These are phyloP conservation scores for Biancaea sappan DNA, from an alignment of 306 rosid genomes.

Conservation along the genomic window DNA sequence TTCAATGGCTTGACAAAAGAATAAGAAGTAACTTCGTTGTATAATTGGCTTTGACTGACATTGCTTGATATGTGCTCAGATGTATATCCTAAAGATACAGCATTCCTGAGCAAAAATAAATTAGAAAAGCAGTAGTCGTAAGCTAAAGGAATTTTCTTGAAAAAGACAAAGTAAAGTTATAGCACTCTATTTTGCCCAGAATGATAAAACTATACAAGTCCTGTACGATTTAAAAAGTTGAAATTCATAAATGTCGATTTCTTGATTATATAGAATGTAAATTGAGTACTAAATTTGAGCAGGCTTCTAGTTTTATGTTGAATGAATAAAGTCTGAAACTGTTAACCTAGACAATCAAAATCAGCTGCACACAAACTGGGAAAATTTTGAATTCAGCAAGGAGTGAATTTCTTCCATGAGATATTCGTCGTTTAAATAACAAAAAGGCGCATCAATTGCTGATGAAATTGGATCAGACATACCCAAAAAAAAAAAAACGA, in stretches of 20 bases:
- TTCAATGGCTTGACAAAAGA: conserved; percentile 38
- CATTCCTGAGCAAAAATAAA: conserved; percentile 51
- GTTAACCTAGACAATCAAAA: background rate
- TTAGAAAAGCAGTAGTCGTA: conserved; percentile 27
- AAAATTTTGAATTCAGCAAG: background rate
- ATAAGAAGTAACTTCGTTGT: conserved; percentile 34
- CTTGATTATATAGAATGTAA: background rate
- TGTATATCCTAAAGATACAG: conserved; percentile 40
- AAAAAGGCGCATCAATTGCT: background rate
- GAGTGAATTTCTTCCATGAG: background rate
- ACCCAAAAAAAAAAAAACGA: background rate
- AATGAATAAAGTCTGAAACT: background rate
- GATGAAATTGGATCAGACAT: background rate
- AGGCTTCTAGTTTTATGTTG: background rate
- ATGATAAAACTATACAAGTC: background rate
- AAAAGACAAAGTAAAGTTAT: background rate
- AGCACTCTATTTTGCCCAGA: background rate
- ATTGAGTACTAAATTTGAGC: background rate
- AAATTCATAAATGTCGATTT: background rate
- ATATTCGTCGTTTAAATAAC: background rate
- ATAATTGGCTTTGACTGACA: conserved; percentile 38
- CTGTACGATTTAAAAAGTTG: background rate
- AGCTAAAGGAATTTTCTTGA: background rate
- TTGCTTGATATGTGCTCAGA: conserved; percentile 41
- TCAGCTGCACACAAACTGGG: too few species aligned